A percentile compares a stretch with the other conserved stretches of the same genome.
Conservation (phyloP, 1,284 basidiomycete species). For the Xerocomus minutiporus region DNA sequence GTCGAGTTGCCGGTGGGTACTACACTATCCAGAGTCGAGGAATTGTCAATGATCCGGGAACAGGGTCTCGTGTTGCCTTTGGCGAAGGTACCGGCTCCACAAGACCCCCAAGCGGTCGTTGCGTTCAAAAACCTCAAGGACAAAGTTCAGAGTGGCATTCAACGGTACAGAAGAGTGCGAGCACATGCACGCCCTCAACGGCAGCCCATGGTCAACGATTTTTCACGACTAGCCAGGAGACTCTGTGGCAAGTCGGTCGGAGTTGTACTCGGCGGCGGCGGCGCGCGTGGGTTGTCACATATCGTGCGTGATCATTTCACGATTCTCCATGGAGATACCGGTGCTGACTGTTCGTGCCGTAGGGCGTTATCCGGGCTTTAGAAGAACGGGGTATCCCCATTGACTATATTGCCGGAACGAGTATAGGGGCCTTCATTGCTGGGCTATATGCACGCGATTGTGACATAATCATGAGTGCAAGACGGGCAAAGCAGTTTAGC, state of each 20-base stretch:
- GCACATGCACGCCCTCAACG: constrained; percentile 69
- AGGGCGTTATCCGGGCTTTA: constrained; percentile 88
- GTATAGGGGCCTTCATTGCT: constrained; percentile 93
- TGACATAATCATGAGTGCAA: constrained; percentile 82
- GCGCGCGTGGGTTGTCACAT: constrained; percentile 93
- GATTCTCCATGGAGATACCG: constrained; percentile 13
- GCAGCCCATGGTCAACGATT: constrained; percentile 84
- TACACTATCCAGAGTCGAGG: background rate
- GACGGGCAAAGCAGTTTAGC: constrained; percentile 88
- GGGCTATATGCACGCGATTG: constrained; percentile 94
- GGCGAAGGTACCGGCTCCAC: constrained; percentile 54
- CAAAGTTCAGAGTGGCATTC: constrained; percentile 84
- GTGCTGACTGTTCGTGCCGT: constrained; percentile 1
- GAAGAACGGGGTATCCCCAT: constrained; percentile 92
- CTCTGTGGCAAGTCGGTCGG: constrained; percentile 94
- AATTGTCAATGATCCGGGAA: background rate
- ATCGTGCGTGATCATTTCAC: constrained; percentile 49
- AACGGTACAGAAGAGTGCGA: constrained; percentile 76
- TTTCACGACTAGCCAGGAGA: constrained; percentile 85
- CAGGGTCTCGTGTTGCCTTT: constrained; percentile 65
- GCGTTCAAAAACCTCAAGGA: constrained; percentile 90
- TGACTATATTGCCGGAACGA: constrained; percentile 86
- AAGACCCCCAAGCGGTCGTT: constrained; percentile 85
- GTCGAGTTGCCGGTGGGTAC: constrained; percentile 74
- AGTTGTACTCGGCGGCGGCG: constrained; percentile 92